A percentile compares a stretch with the other conserved stretches of the same genome.
phyloP scores from a whole-genome alignment of 805 yeast species.

The Zygosaccharomyces pseudorouxii region DNA sequence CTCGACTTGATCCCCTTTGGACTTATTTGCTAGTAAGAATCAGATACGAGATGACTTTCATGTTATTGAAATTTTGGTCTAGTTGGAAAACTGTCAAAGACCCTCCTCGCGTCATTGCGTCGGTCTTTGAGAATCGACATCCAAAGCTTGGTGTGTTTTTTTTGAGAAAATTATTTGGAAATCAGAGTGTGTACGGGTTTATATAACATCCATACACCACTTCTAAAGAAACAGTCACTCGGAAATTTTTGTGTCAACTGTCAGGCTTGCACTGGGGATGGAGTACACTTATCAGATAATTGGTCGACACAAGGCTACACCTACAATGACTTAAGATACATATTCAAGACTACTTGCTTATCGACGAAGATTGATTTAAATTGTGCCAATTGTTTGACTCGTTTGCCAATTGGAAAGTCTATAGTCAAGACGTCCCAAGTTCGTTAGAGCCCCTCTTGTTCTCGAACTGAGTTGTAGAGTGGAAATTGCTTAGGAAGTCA shows the following conservation, averaged over 20 bases:
- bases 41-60: not conserved
- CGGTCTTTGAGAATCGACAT: not conserved
- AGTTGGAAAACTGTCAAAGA: not conserved
- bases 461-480: constrained; percentile 39
- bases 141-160: not conserved
- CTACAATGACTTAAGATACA: no score
- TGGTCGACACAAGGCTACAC: no score
- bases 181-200: not conserved
- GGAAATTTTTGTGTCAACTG: no score
- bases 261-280: no score
- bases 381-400: constrained; percentile 21
- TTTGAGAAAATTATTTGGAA: not conserved
- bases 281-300: no score
- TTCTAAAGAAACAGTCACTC: not conserved
- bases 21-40: not conserved
- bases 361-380: not conserved
- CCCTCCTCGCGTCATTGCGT: not conserved
- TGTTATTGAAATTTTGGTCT: not conserved
- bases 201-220: not conserved
- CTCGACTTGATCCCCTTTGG: constrained; percentile 1
- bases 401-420: constrained; percentile 24
- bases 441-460: constrained; percentile 19
- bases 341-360: no score
- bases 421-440: constrained; percentile 9
- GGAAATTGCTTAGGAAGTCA: constrained; percentile 30